phyloP scores from a whole-genome alignment of 495 filamentous ascomycete species.

The Hypoxylon cercidicola region DNA sequence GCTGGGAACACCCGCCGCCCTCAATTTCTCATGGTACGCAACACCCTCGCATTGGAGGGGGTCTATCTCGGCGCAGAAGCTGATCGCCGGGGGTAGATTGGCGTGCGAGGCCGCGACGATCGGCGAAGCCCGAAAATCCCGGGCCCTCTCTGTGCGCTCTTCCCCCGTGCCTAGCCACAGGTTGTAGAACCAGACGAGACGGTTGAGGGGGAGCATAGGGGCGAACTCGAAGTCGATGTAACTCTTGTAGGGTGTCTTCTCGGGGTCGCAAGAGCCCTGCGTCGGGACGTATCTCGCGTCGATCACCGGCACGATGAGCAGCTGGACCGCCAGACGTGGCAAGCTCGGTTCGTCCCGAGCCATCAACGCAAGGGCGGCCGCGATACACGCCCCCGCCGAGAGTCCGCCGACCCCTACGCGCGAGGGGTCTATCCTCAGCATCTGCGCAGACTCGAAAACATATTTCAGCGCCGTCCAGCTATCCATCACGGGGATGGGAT shows the following conservation, averaged over 20 bases:
- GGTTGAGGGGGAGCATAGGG: conserved; percentile 50
- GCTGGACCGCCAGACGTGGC: conserved; percentile 57
- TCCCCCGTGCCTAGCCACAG: conserved; percentile 51
- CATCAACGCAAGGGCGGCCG: conserved; percentile 53
- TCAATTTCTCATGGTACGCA: conserved; percentile 50
- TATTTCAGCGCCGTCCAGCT: conserved; percentile 58
- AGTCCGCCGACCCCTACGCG: conserved; percentile 50
- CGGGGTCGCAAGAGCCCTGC: conserved; percentile 48
- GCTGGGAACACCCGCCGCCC: conserved; percentile 46
- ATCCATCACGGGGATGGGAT: conserved; percentile 47
- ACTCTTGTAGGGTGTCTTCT: conserved; percentile 47
- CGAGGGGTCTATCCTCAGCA: conserved; percentile 51
- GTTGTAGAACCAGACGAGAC: conserved; percentile 53
- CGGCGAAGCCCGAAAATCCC: conserved; percentile 49
- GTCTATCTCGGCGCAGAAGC: conserved; percentile 49
- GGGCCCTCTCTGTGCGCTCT: conserved; percentile 35
- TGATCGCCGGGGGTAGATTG: conserved; percentile 48
- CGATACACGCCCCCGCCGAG: conserved; percentile 52
- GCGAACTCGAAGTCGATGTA: conserved; percentile 50
- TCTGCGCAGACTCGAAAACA: conserved; percentile 49
- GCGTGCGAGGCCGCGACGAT: conserved; percentile 49
- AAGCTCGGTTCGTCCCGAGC: conserved; percentile 52
- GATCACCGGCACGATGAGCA: conserved; percentile 62
- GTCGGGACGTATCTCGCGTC: conserved; percentile 54
- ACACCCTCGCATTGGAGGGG: conserved; percentile 48